Base-by-base conservation (phyloP, 2,329 filamentous ascomycete species). In the Verruconis gallopava region DNA sequence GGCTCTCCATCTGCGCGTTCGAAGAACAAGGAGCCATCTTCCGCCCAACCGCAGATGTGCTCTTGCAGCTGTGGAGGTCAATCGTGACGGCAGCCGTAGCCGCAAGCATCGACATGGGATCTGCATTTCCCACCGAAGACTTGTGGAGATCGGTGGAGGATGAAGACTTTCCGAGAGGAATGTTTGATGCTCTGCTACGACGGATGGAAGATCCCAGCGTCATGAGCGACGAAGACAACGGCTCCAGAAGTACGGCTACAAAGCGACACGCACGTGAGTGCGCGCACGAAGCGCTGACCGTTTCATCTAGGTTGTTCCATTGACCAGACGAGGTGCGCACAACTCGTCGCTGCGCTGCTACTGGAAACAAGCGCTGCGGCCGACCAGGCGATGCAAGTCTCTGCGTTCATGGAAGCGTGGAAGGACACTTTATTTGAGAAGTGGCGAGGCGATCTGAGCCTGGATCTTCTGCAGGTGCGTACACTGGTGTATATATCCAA, bases 1-100 rank as follows among this genome's bases (percentile, higher is more conserved):
- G 71, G 71, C 53, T 50, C 28, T 62, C 68, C 32, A 48, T 75
- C 11, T 65, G 69, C 49, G 72, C 67, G 21, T 77, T 76, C 54
- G 66, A 74, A 44, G 52, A 59, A 45, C 51, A 52, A 2, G 56
- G 46, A 32, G 39, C 49, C 43, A 65, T 61, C 28, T 68, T 64
- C 52, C 57, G 63, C 12, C 72, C 72, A 2, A 69, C 68, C 38
- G 61, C 64, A n/a, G 57, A 54, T 15, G 62, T 62, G 25, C 64
- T 67, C 34, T 50, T 67, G 13, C 57, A 64, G 44, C 61, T 69
- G 15, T 77, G 73, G 73, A 53, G 55, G 19, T 55, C 58, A 4
- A 61, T 68, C 25, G 51, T 65, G 28, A 54, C 58, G 5, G 58
- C 59, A 30, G 59, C 65, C 11, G 47, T 57, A 34, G 64, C 64